Base-by-base conservation (phyloP, 495 filamentous ascomycete genomes). In the Chaetomium fimeti region DNA sequence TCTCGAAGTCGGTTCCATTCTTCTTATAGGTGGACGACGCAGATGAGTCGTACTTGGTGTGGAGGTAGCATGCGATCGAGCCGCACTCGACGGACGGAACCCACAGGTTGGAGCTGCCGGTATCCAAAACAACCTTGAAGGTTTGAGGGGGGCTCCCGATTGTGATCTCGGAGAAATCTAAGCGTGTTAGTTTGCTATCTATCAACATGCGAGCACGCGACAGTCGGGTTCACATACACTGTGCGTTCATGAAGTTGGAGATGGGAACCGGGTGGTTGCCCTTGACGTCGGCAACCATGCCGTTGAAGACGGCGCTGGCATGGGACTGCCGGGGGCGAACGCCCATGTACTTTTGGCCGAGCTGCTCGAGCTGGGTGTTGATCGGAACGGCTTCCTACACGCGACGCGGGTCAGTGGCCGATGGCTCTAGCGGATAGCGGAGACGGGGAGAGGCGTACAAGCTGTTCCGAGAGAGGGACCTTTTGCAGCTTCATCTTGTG, bases 61-160 rank as follows among this genome's bases (percentile, higher is more conserved):
- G 95, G 62, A 99, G 88, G 77, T 92, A 99, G 84, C 95, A 99
- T 65, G 95, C 95, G 70, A 99, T 99, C 58, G 93, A 97, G 71
- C 87, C 89, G 77, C 95, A 99, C 68, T 91, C 82, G 16, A 83
- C 81, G 3, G 92, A 97, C 5, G 95, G 95, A 59, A 99, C 95
- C 95, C 95, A 99, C 60, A 99, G 84, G 81, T 99, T 99, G 67
- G 95, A 99, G 83, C 93, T 97, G 66, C 95, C 95, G 28, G 95
- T 99, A 74, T 99, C 95, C 61, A 99, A 87, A 64, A 99, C 89
- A 66, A 99, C 95, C 83, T 99, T 99, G 87, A 99, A 99, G 59
- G 79, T 79, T 79, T 99, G 95, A 28, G 94, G 87, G 53, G 95
- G 95, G 27, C 88, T 93, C 70, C 95, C 95, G 71, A 99, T 85